Conservation (phyloP, 2,329 filamentous ascomycete genomes). For the Coniochaeta prunicola region DNA sequence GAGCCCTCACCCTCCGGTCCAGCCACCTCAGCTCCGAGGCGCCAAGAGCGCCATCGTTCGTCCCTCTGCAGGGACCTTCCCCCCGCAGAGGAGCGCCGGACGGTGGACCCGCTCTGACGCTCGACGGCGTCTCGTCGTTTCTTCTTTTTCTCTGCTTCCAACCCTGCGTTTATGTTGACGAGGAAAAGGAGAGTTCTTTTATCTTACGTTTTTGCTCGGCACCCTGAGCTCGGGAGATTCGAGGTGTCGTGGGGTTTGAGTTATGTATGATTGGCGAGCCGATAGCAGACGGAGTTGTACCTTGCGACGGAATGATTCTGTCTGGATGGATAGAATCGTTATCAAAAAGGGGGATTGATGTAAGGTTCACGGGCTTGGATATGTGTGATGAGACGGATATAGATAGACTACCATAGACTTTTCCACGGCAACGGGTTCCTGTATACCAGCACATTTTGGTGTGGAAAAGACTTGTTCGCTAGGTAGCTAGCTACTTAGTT, state of each 20-base stretch:
- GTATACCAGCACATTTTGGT: not conserved
- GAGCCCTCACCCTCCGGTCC: not conserved
- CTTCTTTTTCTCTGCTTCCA: conserved; percentile 16
- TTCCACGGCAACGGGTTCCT: conserved; percentile 1
- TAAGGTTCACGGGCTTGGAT: too few relatives aligned
- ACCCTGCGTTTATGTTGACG: not conserved
- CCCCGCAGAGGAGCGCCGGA: not conserved
- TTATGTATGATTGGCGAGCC: too few relatives aligned
- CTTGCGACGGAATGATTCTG: too few relatives aligned
- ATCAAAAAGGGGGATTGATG: too few relatives aligned
- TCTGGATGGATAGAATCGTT: too few relatives aligned
- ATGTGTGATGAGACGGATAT: not conserved
- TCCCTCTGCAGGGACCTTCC: not conserved
- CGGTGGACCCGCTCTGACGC: not conserved
- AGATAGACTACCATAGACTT: conserved; percentile 1
- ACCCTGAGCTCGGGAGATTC: too few relatives aligned
- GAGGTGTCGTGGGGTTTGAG: too few relatives aligned
- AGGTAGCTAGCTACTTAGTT: not conserved
- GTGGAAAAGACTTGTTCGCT: not conserved
- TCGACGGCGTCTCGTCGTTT: not conserved
- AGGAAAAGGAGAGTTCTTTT: too few relatives aligned
- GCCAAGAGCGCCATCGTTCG: not conserved
- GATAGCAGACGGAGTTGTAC: too few relatives aligned
- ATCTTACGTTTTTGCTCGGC: too few relatives aligned
- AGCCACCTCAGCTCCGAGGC: not conserved